phyloP scores from a whole-genome alignment of 805 yeast genomes.

The Cyberlindnera euphorbiae region DNA sequence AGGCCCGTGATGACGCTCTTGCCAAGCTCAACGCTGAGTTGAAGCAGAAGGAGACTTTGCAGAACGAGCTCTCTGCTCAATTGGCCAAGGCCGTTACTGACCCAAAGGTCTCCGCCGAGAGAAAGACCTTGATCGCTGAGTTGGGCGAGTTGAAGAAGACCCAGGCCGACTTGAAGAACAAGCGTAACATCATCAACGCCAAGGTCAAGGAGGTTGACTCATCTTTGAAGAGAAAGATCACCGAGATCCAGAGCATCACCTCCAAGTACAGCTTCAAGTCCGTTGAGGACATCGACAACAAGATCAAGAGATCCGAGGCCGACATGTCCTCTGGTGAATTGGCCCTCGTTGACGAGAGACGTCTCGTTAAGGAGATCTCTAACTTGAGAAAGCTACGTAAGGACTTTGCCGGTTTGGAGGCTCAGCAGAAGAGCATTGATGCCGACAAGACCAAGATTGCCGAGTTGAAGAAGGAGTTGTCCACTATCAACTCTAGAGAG shows the following conservation, averaged over 20 bases:
- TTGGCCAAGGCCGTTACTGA: slow-evolving; percentile 49
- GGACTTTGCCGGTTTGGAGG: slow-evolving; percentile 69
- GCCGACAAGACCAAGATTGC: slow-evolving; percentile 70
- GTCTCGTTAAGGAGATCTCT: slow-evolving; percentile 78
- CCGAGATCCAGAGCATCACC: slow-evolving; percentile 67
- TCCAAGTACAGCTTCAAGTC: slow-evolving; percentile 66
- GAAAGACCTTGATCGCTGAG: slow-evolving; percentile 50
- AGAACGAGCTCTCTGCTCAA: slow-evolving; percentile 48
- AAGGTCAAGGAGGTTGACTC: slow-evolving; percentile 70
- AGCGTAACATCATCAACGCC: slow-evolving; percentile 45
- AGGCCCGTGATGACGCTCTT: slow-evolving; percentile 55
- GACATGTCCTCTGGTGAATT: slow-evolving; percentile 73
- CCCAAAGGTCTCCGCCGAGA: slow-evolving; percentile 42
- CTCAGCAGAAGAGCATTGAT: slow-evolving; percentile 75
- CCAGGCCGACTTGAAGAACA: slow-evolving; percentile 42
- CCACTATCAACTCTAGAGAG: slow-evolving; percentile 53
- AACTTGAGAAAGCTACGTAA: slow-evolving; percentile 75
- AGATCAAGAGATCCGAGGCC: slow-evolving; percentile 62
- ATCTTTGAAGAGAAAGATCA: slow-evolving; percentile 65
- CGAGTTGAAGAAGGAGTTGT: slow-evolving; percentile 65
- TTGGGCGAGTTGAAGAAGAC: slow-evolving; percentile 41
- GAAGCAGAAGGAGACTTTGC: slow-evolving; percentile 53
- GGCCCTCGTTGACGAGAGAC: slow-evolving; percentile 87
- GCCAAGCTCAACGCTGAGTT: slow-evolving; percentile 54
- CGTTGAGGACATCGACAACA: slow-evolving; percentile 63